These are phyloP conservation scores for Colletotrichum sp. DNA, from an alignment of 2,329 filamentous ascomycete genomes.

Conservation along the genomic window DNA sequence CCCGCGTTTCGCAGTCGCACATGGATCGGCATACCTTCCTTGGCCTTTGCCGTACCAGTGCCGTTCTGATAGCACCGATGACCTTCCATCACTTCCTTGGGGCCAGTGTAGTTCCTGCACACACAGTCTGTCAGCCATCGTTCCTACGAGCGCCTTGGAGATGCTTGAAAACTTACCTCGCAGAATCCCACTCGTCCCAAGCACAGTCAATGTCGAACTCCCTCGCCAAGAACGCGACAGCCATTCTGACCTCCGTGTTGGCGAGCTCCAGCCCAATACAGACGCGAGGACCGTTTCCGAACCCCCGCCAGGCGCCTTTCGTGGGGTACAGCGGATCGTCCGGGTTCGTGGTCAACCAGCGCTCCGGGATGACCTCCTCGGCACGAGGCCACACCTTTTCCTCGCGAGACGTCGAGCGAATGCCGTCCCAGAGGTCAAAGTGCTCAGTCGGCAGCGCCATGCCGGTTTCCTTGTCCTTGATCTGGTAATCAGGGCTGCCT, in stretches of 20 bases:
- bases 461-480: constrained; percentile 38
- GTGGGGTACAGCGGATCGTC: constrained; percentile 13
- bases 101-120: constrained; percentile 24
- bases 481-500: constrained; percentile 31
- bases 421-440: constrained; percentile 25
- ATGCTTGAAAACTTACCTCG: constrained; percentile 24
- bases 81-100: constrained; percentile 29
- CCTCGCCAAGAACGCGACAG: constrained; percentile 51
- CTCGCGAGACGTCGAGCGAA: constrained; percentile 27
- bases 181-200: constrained; percentile 42
- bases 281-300: constrained; percentile 55
- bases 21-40: constrained; percentile 41
- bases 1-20: constrained; percentile 25
- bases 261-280: constrained; percentile 63
- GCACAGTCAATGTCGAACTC: constrained; percentile 54
- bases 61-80: constrained; percentile 33
- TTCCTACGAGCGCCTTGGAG: not conserved
- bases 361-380: constrained; percentile 44
- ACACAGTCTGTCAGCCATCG: not conserved
- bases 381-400: constrained; percentile 40
- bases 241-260: constrained; percentile 55
- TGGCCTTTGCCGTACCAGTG: constrained; percentile 34
- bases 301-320: constrained; percentile 53
- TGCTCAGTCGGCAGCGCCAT: constrained; percentile 39
- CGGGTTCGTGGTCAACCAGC: constrained; percentile 36